These are phyloP conservation scores for Fonsecaea multimorphosa DNA, from an alignment of 2,329 filamentous ascomycete genomes.

Conservation along the genomic window DNA sequence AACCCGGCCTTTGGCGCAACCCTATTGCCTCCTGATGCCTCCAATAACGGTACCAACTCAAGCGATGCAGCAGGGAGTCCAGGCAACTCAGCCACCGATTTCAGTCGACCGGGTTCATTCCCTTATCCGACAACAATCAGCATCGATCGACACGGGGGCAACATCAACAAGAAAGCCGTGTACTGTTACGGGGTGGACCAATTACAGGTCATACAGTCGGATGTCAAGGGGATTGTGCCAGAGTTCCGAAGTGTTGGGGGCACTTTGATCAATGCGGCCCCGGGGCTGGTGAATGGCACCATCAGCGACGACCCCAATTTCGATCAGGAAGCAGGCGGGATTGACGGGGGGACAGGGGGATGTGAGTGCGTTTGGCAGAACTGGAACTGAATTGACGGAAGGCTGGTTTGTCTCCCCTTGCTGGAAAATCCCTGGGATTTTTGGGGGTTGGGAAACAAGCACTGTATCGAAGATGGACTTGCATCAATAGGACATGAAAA, in stretches of 20 bases:
- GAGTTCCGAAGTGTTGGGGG: conserved; percentile 61
- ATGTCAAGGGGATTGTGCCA: conserved; percentile 54
- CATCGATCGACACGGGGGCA: conserved; percentile 65
- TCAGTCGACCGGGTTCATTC: conserved; percentile 62
- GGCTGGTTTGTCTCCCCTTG: not conserved
- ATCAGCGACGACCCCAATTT: conserved; percentile 22
- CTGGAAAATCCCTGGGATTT: not conserved
- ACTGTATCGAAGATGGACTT: too few species aligned
- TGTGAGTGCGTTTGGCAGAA: conserved; percentile 67
- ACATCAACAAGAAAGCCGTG: conserved; percentile 59
- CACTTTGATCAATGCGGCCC: conserved; percentile 57
- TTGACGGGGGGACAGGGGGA: conserved; percentile 66
- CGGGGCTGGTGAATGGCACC: conserved; percentile 50
- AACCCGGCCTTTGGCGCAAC: conserved; percentile 47
- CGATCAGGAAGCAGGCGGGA: conserved; percentile 50
- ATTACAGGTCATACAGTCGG: conserved; percentile 53
- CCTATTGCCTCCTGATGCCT: conserved; percentile 41
- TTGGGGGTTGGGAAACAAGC: not conserved
- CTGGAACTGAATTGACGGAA: conserved; percentile 43
- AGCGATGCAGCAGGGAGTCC: conserved; percentile 27
- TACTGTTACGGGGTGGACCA: conserved; percentile 66
- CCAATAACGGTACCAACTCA: conserved; percentile 20
- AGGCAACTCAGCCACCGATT: conserved; percentile 52
- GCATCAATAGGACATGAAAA: not conserved
- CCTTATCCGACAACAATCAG: conserved; percentile 67